phyloP scores from a whole-genome alignment of 345 rosid species.

The Angophora floribunda region DNA sequence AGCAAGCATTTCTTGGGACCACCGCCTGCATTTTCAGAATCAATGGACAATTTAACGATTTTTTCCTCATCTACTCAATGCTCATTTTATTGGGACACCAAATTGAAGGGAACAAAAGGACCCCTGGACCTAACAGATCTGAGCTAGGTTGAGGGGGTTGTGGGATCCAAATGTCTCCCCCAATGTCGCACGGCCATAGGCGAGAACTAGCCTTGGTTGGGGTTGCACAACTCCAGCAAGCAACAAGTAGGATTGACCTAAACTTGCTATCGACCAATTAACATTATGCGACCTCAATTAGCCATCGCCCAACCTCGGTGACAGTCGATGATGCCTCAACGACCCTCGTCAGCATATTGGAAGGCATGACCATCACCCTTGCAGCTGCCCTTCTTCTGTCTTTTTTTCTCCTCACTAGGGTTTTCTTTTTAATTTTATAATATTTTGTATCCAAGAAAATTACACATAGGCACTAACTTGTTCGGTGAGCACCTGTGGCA shows the following conservation, averaged over 20 bases:
- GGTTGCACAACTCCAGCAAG: not conserved
- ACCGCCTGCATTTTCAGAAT: no score
- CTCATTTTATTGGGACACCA: not conserved
- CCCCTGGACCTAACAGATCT: not conserved
- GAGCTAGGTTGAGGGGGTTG: not conserved
- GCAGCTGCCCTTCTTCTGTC: not conserved
- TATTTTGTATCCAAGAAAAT: not conserved
- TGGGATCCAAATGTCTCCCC: accelerated
- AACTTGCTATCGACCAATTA: accelerated
- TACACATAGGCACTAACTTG: not conserved
- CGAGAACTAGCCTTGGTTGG: not conserved
- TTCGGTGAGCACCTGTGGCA: not conserved
- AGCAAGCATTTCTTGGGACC: no score
- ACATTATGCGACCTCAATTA: accelerated
- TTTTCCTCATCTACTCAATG: accelerated
- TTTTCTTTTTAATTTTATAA: no score
- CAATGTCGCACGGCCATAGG: not conserved
- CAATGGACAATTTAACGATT: no score
- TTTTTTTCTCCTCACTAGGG: not conserved
- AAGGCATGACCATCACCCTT: not conserved
- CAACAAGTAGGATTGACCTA: not conserved
- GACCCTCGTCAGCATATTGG: no score
- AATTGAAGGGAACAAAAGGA: not conserved
- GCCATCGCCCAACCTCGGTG: not conserved
- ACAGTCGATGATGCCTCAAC: not conserved